phyloP scores from a whole-genome alignment of 768 basidiomycete genomes.

The Hortiboletus flavorubellus region DNA sequence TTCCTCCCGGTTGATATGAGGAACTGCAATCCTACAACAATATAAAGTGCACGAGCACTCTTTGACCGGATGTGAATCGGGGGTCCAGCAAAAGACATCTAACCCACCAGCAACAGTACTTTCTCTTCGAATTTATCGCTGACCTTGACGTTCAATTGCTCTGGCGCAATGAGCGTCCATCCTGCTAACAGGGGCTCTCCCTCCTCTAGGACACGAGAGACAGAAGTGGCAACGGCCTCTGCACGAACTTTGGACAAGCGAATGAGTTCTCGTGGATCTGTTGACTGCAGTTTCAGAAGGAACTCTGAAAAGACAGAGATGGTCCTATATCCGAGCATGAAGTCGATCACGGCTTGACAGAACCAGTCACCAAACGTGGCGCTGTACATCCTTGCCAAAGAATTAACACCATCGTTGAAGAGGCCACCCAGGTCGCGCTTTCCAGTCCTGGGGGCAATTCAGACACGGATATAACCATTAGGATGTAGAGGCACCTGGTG shows the following conservation, averaged over 20 bases:
- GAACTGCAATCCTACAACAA: constrained; percentile 56
- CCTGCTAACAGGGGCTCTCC: constrained; percentile 77
- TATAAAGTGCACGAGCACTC: constrained; percentile 58
- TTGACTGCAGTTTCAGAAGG: constrained; percentile 78
- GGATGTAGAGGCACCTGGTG: constrained; percentile 53
- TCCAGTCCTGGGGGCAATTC: constrained; percentile 63
- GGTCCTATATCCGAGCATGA: constrained; percentile 84
- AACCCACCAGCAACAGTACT: constrained; percentile 76
- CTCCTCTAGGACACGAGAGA: constrained; percentile 69
- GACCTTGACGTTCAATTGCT: constrained; percentile 65
- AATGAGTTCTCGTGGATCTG: constrained; percentile 89
- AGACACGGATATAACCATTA: background rate
- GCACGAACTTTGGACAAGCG: constrained; percentile 85
- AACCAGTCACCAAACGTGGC: constrained; percentile 96
- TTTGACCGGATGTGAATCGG: constrained; percentile 13
- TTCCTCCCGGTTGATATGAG: background rate
- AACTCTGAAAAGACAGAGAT: constrained; percentile 92
- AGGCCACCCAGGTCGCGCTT: constrained; percentile 90
- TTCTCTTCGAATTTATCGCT: constrained; percentile 93
- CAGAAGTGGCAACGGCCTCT: constrained; percentile 89
- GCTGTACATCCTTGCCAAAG: constrained; percentile 84
- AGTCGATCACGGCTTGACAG: constrained; percentile 93
- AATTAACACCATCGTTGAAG: constrained; percentile 95
- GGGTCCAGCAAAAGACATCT: background rate
- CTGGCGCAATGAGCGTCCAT: constrained; percentile 91